These are phyloP conservation scores for Pythium rishiriense DNA, from an alignment of 352 stramenopile genomes.

Conservation along the genomic window DNA sequence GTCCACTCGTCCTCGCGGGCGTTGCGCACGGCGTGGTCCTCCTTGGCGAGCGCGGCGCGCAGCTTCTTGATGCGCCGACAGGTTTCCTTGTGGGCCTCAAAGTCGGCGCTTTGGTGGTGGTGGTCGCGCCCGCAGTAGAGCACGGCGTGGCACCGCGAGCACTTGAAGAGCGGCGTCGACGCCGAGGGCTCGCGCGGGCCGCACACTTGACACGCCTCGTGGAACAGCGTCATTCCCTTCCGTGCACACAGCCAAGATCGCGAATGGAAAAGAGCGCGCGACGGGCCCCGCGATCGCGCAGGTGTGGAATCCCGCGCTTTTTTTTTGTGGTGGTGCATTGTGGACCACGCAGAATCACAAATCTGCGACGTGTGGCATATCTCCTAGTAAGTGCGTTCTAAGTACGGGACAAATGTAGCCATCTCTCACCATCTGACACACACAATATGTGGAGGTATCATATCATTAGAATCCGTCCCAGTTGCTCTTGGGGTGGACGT, in stretches of 20 bases:
- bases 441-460: too few relatives aligned
- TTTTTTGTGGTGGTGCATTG: too few relatives aligned
- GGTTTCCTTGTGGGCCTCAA: neutral
- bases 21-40: conserved; percentile 1
- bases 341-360: too few relatives aligned
- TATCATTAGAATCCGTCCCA: conserved; percentile 5
- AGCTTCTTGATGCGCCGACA: neutral
- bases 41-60: neutral
- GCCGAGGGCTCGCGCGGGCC: too few relatives aligned
- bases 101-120: conserved; percentile 12
- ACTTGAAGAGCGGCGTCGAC: neutral
- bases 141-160: neutral
- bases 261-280: too few relatives aligned
- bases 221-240: neutral
- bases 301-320: too few relatives aligned
- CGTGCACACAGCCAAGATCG: too few relatives aligned
- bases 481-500: conserved; percentile 29
- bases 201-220: neutral
- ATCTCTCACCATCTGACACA: too few relatives aligned
- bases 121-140: conserved; percentile 8
- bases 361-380: too few relatives aligned
- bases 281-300: too few relatives aligned
- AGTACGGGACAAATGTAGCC: too few relatives aligned
- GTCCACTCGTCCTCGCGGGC: neutral
- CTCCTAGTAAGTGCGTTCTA: too few relatives aligned